Percentiles rank a stretch among this genome's conserved stretches.
Conservation (phyloP, 805 yeast genomes). For the Ogataea parapolymorpha region DNA sequence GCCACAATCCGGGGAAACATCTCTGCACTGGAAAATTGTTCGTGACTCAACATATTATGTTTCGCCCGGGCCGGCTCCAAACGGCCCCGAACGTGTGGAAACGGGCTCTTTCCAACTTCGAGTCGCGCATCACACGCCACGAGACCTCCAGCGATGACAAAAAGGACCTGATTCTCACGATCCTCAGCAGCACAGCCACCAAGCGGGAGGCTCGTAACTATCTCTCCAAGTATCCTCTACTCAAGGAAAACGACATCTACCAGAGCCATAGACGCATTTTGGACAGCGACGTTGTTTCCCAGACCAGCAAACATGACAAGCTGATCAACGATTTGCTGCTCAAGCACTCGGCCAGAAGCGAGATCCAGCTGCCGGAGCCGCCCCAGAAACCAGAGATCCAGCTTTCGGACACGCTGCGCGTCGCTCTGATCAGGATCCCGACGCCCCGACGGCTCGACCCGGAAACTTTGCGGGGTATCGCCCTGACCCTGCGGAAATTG, state of each 20-base stretch:
- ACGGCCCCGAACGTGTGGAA: not conserved
- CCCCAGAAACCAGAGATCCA: conserved; percentile 23
- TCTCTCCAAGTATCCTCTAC: conserved; percentile 62
- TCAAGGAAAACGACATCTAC: conserved; percentile 33
- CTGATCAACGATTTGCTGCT: conserved; percentile 30
- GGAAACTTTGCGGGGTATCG: conserved; percentile 43
- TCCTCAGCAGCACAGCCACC: conserved; percentile 86
- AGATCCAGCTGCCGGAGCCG: conserved; percentile 7
- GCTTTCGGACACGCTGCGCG: conserved; percentile 41
- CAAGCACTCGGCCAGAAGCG: conserved; percentile 15
- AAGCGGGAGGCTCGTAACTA: conserved; percentile 88
- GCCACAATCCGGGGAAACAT: conserved; percentile 12
- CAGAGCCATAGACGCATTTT: conserved; percentile 19
- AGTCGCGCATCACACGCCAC: conserved; percentile 28
- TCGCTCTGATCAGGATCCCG: conserved; percentile 56
- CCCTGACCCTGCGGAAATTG: conserved; percentile 53
- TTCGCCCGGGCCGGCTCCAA: not conserved
- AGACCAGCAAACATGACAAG: conserved; percentile 31
- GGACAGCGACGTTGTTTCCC: not conserved
- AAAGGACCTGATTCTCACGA: conserved; percentile 74
- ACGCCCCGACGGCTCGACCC: conserved; percentile 34
- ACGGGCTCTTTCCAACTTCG: conserved; percentile 19
- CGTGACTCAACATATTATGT: not conserved
- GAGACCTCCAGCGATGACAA: conserved; percentile 42
- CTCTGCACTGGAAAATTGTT: not conserved